Evolutionary conservation across 2,329 filamentous ascomycete species (phyloP).

Genomic region (Penicillium expansum): DNA sequence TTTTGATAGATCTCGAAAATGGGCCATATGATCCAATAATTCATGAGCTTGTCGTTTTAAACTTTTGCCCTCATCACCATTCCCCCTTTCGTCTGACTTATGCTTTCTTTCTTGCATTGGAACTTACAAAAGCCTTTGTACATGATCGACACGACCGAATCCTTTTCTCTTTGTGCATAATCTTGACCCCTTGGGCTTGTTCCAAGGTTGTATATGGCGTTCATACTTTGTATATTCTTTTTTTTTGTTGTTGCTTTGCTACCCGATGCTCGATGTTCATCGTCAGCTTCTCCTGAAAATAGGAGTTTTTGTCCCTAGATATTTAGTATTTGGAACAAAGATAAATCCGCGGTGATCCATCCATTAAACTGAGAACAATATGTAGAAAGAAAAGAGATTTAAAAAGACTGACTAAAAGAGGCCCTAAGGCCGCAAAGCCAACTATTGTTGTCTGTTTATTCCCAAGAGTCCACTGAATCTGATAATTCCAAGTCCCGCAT

Average conservation of each 20-base stretch:
- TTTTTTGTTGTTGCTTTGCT: slow-evolving; percentile 2
- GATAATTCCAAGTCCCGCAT: neutral
- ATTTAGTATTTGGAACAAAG: neutral
- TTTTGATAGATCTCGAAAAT: slow-evolving; percentile 72
- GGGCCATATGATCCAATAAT: slow-evolving; percentile 67
- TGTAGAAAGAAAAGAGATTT: too few relatives aligned
- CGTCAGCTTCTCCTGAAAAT: neutral
- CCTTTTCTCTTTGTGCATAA: slow-evolving; percentile 16
- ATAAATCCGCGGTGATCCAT: too few relatives aligned
- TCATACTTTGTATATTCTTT: slow-evolving; percentile 13
- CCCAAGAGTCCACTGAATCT: neutral
- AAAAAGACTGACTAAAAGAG: too few relatives aligned
- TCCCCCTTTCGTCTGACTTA: slow-evolving; percentile 4
- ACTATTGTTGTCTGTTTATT: neutral
- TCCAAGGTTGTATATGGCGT: neutral
- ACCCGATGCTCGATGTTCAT: neutral
- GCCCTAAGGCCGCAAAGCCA: too few relatives aligned
- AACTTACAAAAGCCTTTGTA: slow-evolving; percentile 16
- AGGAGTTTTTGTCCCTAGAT: neutral
- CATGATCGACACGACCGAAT: slow-evolving; percentile 24
- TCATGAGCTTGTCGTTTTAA: neutral
- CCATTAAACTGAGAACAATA: too few relatives aligned
- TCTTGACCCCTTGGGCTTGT: slow-evolving; percentile 10
- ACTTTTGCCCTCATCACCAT: neutral
- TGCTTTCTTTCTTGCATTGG: slow-evolving; percentile 11